Evolutionary conservation across 2,329 filamentous ascomycete genomes (phyloP), one percentile per base, ranked within the genome.

Genomic region (Coleophoma cylindrospora): DNA sequence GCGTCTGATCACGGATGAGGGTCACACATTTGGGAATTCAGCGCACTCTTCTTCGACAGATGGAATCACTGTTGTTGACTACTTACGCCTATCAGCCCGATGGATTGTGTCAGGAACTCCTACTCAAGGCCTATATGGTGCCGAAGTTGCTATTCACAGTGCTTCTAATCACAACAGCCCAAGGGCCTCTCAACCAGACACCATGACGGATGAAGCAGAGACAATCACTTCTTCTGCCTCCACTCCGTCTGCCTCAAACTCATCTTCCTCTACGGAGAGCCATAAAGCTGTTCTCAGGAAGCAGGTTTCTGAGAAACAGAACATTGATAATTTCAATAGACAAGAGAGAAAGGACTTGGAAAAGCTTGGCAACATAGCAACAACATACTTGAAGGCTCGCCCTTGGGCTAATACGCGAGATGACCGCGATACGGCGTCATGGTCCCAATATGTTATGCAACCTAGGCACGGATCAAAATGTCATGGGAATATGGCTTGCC

Each of bases 21-120:
- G 92, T 0, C 91, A 96, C 64, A 87, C 80, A 52, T 84, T 96
- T 51, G 89, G 89, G 0, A 86, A 87, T 36, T 80, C 79, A 1
- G 77, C 69, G 2, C 66, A 68, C 6, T 71, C 72, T 10, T 73
- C 72, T 47, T 81, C 75, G 57, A 89, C 82, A 41, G 74, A 77
- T 38, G 60, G 83, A 5, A 69, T 80, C 17, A 62, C 71, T 2
- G 72, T 75, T 2, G 65, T 84, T 1, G 75, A 83, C 15, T 64
- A 65, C 12, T 65, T 86, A n/a, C 69, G 76, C 11, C 71, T 90
- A 14, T 84, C 90, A 43, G 80, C 89, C 15, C 81, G 87, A 10
- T 96, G 92, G 92, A 82, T 95, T 4, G 86, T 96, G 1, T 95
- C 89, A 1, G 92, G 92, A 50, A 97, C 92, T 0, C 92, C 92